Evolutionary conservation across 2,329 filamentous ascomycete species (phyloP), one percentile per base, ranked within the genome.

Genomic region (Xylaria sp.): DNA sequence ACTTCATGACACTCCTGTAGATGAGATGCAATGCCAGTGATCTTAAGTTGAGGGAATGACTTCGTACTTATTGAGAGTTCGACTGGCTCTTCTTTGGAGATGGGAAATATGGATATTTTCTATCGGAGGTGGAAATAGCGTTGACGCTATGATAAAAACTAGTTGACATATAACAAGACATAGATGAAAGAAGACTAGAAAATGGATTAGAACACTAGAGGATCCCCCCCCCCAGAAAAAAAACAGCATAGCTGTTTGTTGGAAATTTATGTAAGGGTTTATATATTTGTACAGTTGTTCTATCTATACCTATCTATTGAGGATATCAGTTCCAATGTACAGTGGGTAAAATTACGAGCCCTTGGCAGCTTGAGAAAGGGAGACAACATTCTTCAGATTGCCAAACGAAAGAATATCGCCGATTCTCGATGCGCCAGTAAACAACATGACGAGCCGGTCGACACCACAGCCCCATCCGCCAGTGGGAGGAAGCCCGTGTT

Each of bases 401-500:
- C 96, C 96, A 82, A 99, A 99, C 38, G 90, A 89, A 74, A 98
- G 81, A 20, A 95, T 93, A 79, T 98, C 94, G 44, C 87, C 88
- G 74, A 99, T 97, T 72, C 91, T 87, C 77, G 87, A 87, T 39
- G 89, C 85, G 0, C 92, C 94, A 0, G 91, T 88, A 74, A 98
- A 92, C 55, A 97, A 81, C 96, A 99, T 99, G 42, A 93, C 91
- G 59, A 99, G 82, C 60, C 96, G 85, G 80, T 99, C 96, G 47
- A 99, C 83, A 1, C 96, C 96, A 74, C 94, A 96, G 1, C 96
- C 96, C 96, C 96, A 99, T 4, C 96, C 96, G 0, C 95, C 96
- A 0, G 96, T 99, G 0, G 96, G 93, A n/a, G 96, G 96, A 66
- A 99, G 81, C 0, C 93, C 96, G 81, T 92, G 93, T 77, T 97